These are phyloP conservation scores for Rutidosis leptorrhynchoides DNA, from an alignment of 129 eudicot genomes.

Conservation along the genomic window DNA sequence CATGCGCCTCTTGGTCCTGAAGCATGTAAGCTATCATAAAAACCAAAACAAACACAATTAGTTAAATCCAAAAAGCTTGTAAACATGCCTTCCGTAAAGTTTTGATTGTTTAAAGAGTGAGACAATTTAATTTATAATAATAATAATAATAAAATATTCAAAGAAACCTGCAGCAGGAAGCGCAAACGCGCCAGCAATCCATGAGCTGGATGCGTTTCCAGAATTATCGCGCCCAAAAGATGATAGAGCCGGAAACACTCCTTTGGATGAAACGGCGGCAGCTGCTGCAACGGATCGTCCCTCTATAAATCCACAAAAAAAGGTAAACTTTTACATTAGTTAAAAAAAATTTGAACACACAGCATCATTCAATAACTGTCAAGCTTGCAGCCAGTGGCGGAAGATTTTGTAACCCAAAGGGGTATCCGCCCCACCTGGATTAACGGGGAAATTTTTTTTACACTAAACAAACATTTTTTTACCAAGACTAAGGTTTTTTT, in stretches of 20 bases:
- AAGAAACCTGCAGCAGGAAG: slow-evolving; percentile 89
- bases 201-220: slow-evolving; percentile 56
- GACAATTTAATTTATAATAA: not conserved
- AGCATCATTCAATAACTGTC: not conserved
- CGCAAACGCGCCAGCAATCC: slow-evolving; percentile 77
- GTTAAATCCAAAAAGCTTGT: slow-evolving; percentile 3
- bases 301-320: slow-evolving; percentile 36
- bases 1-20: slow-evolving; percentile 87
- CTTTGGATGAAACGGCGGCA: slow-evolving; percentile 62
- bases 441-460: too few relatives aligned
- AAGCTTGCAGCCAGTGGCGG: too few relatives aligned
- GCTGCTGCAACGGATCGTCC: slow-evolving; percentile 69
- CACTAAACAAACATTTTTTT: too few relatives aligned
- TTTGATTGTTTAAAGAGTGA: not conserved
- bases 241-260: slow-evolving; percentile 55
- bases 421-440: too few relatives aligned
- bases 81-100: not conserved
- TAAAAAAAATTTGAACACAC: not conserved
- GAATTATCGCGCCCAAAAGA: slow-evolving; percentile 54
- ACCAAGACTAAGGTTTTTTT: too few relatives aligned
- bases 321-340: not conserved
- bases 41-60: not conserved
- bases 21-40: slow-evolving; percentile 71
- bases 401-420: too few relatives aligned
- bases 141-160: not conserved